Base-by-base conservation (phyloP, 768 basidiomycete genomes). In the Leccinum uliginosum region DNA sequence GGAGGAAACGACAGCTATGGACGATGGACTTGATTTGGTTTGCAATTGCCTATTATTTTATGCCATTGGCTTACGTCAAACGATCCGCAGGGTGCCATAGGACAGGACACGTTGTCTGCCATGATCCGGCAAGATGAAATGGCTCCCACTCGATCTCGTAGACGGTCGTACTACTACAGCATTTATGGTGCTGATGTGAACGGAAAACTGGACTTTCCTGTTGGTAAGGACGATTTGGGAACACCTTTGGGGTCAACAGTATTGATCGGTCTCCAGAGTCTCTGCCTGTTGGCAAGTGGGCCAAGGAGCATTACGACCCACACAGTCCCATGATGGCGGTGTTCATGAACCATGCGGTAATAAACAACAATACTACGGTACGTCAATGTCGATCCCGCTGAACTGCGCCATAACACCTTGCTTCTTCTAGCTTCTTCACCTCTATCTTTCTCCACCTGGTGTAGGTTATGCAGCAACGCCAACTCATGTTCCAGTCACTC, bases 91-190 rank as follows among this genome's bases (percentile, higher is more conserved):
- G 88, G 87, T n/a, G 62, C 64, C 7, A 86, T 90, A 51, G 80
- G 85, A 17, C 87, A 90, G 61, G 88, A 91, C 63, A 82, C 87
- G 7, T 74, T 91, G 43, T 80, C 83, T 51, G 74, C 80, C 17
- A 88, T 89, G 84, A 89, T 91, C 63, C 79, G 83, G 38, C 83
- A 84, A 51, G 89, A 91, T 60, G 89, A 90, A 69, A 72, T 81
- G 58, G 73, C 79, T 23, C 85, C 85, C 8, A 71, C 76, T 27
- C 80, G 85, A 46, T 76, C 81, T 30, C 75, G 86, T 26, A 76
- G 86, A 57, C 74, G 87, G 57, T 77, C 79, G 51, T 80, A 80
- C 62, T 80, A 78, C 62, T 78, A 76, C 57, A 71, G 67, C 40
- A 65, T 71, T 6, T 71, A 71, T 44, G 67, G 67, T 55, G 75